A percentile compares a stretch with the other conserved stretches of the same genome.
These are phyloP conservation scores for Thuja plicata DNA, from an alignment of 83 land plant genomes.

Conservation along the genomic window DNA sequence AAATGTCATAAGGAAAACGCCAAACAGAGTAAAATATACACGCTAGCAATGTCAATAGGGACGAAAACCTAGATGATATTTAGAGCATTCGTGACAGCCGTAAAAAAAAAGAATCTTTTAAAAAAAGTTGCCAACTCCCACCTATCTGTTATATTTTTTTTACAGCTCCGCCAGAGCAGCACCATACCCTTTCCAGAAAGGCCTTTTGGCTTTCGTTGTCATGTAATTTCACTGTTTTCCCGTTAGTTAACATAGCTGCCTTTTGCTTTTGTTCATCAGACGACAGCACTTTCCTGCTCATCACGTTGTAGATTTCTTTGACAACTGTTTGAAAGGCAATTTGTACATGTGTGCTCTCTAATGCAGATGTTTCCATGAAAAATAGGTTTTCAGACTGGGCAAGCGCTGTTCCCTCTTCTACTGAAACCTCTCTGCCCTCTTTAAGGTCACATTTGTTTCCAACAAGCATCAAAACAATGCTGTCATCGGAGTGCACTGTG, in stretches of 20 bases:
- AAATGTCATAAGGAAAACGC: conserved; percentile 38
- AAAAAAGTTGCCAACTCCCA: neutral
- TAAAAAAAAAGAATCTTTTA: neutral
- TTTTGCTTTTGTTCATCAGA: conserved; percentile 50
- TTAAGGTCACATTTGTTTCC: conserved; percentile 76
- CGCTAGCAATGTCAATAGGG: no score
- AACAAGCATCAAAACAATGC: conserved; percentile 69
- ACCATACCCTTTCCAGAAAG: neutral
- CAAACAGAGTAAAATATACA: neutral
- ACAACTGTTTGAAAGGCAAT: conserved; percentile 69
- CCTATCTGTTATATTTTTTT: neutral
- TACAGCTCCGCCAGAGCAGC: neutral
- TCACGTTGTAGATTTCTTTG: conserved; percentile 55
- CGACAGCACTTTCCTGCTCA: conserved; percentile 54
- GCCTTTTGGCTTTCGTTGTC: neutral
- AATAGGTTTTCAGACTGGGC: conserved; percentile 64
- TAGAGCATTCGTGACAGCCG: neutral
- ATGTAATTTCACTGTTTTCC: conserved; percentile 50
- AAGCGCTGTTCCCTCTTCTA: conserved; percentile 64
- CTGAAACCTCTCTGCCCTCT: conserved; percentile 62
- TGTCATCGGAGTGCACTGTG: conserved; percentile 74
- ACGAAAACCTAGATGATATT: neutral
- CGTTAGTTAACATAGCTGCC: conserved; percentile 24
- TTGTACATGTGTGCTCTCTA: conserved; percentile 66
- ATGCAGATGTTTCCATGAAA: conserved; percentile 76